Conservation (phyloP, 129 eudicot genomes). For the Erigeron canadensis region DNA sequence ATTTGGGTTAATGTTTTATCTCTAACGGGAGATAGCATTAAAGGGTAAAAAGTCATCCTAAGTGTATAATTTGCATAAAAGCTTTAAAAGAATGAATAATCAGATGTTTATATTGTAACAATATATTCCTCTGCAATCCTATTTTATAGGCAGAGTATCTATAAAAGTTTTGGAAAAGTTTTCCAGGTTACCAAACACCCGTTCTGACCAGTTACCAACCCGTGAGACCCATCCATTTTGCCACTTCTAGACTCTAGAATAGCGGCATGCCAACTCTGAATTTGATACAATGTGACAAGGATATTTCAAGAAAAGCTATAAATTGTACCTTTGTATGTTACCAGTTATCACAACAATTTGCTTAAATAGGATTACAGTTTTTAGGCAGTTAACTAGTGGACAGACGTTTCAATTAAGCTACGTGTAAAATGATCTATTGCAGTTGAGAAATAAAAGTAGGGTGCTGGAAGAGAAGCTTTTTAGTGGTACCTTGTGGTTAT, state of each 20-base stretch:
- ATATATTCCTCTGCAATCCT: too few species aligned
- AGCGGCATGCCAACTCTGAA: background rate
- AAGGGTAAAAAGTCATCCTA: background rate
- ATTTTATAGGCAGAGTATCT: too few species aligned
- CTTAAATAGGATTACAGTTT: slow-evolving; percentile 8
- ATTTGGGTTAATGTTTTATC: background rate
- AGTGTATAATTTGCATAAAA: background rate
- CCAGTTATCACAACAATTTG: background rate
- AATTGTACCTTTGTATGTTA: background rate
- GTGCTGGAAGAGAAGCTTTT: slow-evolving; percentile 12
- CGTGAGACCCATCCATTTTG: background rate
- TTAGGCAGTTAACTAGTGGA: background rate
- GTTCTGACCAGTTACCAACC: background rate
- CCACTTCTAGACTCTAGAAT: too few species aligned
- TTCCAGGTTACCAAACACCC: background rate
- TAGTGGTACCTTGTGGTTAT: slow-evolving; percentile 38
- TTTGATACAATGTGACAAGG: slow-evolving; percentile 17
- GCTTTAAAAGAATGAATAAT: background rate
- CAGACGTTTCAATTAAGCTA: background rate
- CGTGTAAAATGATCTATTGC: background rate
- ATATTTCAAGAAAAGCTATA: background rate
- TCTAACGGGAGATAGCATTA: background rate
- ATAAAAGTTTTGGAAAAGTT: too few species aligned
- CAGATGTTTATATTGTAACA: too few species aligned
- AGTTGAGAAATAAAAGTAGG: slow-evolving; percentile 10